Conservation (phyloP, 1,284 basidiomycete genomes). For the Trametes hirsuta region DNA sequence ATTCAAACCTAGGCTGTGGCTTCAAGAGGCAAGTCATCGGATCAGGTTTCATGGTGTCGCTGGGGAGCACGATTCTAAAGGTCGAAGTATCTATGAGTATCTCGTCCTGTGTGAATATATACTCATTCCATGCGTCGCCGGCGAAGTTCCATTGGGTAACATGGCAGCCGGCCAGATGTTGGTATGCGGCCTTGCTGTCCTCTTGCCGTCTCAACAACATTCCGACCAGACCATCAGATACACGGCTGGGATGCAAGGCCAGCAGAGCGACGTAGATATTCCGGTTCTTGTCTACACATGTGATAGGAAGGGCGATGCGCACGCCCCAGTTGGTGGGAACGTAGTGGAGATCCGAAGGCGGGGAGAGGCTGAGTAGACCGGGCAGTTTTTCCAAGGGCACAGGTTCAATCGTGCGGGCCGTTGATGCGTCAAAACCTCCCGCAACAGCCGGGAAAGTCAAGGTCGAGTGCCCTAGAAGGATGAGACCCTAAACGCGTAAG, state of each 20-base stretch:
- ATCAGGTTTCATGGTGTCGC: not conserved
- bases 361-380: not conserved
- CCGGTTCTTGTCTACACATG: not conserved
- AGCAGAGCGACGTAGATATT: not conserved
- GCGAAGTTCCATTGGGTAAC: no score
- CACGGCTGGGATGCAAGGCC: not conserved
- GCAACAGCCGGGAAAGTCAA: no score
- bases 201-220: no score
- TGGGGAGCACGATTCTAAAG: not conserved
- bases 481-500: no score
- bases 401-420: not conserved
- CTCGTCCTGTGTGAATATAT: no score
- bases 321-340: constrained; percentile 9
- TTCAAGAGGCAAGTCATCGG: no score
- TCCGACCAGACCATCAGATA: no score
- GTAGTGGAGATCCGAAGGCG: not conserved
- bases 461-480: no score
- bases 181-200: no score
- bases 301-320: constrained; percentile 5
- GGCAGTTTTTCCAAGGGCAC: not conserved
- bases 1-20: not conserved
- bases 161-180: no score
- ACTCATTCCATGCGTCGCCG: no score
- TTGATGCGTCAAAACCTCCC: no score
- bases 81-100: not conserved